phyloP scores from a whole-genome alignment of 148 eudicot species.

The Oxyria digyna region DNA sequence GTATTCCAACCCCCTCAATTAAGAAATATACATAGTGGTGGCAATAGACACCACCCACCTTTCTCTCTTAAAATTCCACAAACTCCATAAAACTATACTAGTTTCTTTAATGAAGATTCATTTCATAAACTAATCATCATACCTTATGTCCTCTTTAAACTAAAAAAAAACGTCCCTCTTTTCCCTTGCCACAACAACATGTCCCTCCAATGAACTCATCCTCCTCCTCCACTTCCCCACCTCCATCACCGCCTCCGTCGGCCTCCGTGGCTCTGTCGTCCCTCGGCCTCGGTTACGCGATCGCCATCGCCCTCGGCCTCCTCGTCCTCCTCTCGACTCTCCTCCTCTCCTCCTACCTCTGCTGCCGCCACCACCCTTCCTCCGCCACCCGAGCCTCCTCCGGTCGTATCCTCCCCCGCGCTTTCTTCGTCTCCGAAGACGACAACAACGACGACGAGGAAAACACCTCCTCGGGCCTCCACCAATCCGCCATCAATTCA shows the following conservation, averaged over 20 bases:
- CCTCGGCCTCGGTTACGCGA: conserved; percentile 71
- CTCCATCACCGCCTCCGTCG: conserved; percentile 17
- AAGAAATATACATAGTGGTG: not conserved
- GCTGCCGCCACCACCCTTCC: conserved; percentile 27
- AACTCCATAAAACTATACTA: not conserved
- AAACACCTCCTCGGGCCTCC: conserved; percentile 37
- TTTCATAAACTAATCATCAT: not conserved
- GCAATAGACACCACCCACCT: not conserved
- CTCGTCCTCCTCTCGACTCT: conserved; percentile 63
- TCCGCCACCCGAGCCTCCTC: not conserved
- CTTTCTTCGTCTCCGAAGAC: conserved; percentile 69
- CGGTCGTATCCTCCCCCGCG: conserved; percentile 52
- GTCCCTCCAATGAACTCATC: not conserved
- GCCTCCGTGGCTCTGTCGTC: conserved; percentile 18
- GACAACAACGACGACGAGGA: conserved; percentile 25
- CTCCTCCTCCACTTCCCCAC: conserved; percentile 15
- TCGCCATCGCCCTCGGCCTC: conserved; percentile 71
- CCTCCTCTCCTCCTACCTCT: conserved; percentile 62
- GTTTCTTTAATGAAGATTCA: not conserved
- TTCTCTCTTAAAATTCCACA: not conserved
- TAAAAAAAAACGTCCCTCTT: not conserved
- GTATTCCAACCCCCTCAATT: conserved; percentile 3
- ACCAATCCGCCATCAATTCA: conserved; percentile 53
- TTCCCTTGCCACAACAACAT: conserved; percentile 7
- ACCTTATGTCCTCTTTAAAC: not conserved